Conservation (phyloP, 2,329 filamentous ascomycete genomes). For the Calonectria montana region DNA sequence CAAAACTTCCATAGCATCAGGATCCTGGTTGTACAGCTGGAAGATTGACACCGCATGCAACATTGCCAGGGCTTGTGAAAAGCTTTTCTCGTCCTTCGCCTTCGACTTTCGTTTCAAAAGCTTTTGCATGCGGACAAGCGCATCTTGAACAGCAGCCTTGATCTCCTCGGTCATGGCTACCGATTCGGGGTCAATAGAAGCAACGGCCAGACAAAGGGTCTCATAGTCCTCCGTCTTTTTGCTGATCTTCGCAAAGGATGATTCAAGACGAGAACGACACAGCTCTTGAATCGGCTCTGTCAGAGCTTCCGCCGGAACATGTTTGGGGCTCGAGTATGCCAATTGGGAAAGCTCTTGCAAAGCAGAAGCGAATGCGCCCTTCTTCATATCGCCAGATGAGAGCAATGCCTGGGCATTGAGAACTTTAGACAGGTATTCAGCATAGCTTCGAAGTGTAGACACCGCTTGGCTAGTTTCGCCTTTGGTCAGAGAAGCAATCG, state of each 20-base stretch:
- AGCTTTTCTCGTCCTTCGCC: constrained; percentile 50
- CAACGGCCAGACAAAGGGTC: constrained; percentile 65
- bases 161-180: constrained; percentile 68
- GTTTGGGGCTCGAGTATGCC: constrained; percentile 63
- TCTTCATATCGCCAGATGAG: constrained; percentile 44
- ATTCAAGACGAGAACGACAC: constrained; percentile 67
- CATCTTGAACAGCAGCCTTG: constrained; percentile 63
- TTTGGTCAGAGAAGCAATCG: constrained; percentile 47
- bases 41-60: constrained; percentile 87
- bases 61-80: constrained; percentile 76
- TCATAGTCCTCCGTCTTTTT: constrained; percentile 64
- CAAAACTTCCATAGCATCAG: constrained; percentile 85
- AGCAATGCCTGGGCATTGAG: constrained; percentile 52
- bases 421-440: constrained; percentile 66
- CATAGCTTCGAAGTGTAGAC: constrained; percentile 59
- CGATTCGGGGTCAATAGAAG: constrained; percentile 63
- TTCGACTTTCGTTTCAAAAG: constrained; percentile 57
- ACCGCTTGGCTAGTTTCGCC: constrained; percentile 44
- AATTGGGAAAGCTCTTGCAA: constrained; percentile 66
- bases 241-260: constrained; percentile 68
- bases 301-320: constrained; percentile 55
- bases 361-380: constrained; percentile 50
- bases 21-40: constrained; percentile 90
- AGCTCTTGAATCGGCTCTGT: constrained; percentile 65
- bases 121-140: constrained; percentile 63